These are phyloP conservation scores for Ogataea corticis DNA, from an alignment of 805 yeast genomes.

Conservation along the genomic window DNA sequence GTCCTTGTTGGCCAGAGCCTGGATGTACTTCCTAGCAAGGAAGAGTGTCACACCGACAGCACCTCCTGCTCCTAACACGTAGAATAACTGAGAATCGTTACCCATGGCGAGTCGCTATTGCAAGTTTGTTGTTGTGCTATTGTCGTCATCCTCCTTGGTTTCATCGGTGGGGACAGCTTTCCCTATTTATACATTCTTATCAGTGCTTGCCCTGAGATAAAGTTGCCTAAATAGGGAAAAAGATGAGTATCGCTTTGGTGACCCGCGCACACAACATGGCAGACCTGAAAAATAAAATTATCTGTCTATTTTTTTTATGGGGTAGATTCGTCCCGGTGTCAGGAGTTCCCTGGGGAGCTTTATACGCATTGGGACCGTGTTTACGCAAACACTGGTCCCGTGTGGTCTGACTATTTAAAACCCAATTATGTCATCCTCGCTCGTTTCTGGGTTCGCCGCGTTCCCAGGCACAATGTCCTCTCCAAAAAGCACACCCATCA, in stretches of 20 bases:
- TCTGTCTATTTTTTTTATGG: slow-evolving; percentile 2
- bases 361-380: slow-evolving; percentile 2
- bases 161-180: background rate
- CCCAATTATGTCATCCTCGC: slow-evolving; percentile 5
- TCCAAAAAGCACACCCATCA: slow-evolving; percentile 35
- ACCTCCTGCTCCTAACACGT: slow-evolving; percentile 26
- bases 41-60: slow-evolving; percentile 24
- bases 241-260: slow-evolving; percentile 9
- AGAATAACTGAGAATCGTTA: slow-evolving; percentile 14
- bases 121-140: background rate
- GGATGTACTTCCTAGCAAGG: slow-evolving; percentile 19
- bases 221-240: slow-evolving; percentile 24
- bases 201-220: slow-evolving; percentile 4
- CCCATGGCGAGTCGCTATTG: slow-evolving; percentile 4
- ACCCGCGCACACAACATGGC: background rate
- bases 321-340: slow-evolving; percentile 1
- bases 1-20: slow-evolving; percentile 4
- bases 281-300: background rate
- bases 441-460: slow-evolving; percentile 4
- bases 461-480: slow-evolving; percentile 21
- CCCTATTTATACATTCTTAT: slow-evolving; percentile 7
- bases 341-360: slow-evolving; percentile 4
- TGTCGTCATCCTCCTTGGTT: background rate
- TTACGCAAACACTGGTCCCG: background rate
- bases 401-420: slow-evolving; percentile 2